These are phyloP conservation scores for Fusarium sp. DNA, from an alignment of 2,329 filamentous ascomycete species.

Conservation along the genomic window DNA sequence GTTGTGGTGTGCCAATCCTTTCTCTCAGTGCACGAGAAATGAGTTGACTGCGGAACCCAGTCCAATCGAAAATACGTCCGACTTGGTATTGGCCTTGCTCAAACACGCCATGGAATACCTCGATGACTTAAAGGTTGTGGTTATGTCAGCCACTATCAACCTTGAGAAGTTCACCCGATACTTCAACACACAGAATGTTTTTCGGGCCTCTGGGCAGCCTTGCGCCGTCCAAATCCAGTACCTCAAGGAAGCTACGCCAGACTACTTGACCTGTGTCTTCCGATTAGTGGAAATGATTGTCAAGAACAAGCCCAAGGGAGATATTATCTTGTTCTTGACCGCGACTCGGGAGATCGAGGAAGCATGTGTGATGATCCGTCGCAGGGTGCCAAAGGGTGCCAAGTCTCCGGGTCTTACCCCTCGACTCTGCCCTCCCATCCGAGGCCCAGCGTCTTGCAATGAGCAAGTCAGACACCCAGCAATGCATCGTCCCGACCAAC, in stretches of 20 bases:
- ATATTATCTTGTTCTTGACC: background rate
- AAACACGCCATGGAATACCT: background rate
- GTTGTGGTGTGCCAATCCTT: background rate
- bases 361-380: background rate
- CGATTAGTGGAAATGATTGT: background rate
- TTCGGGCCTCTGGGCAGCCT: background rate
- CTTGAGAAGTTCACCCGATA: background rate
- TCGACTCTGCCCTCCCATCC: conserved; percentile 90
- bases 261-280: background rate
- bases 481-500: conserved; percentile 97
- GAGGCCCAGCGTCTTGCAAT: conserved; percentile 92
- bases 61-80: background rate
- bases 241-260: background rate
- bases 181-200: background rate
- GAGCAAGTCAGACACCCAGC: conserved; percentile 87
- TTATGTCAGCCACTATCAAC: background rate
- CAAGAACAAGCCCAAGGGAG: background rate
- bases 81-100: background rate
- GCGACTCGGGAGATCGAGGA: background rate
- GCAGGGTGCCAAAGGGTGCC: background rate
- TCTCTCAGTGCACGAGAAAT: background rate
- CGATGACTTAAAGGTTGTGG: background rate
- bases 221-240: background rate
- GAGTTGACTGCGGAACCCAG: background rate
- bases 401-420: conserved; percentile 74